Conservation (phyloP, 2,329 filamentous ascomycete genomes). For the Fusarium sp. region DNA sequence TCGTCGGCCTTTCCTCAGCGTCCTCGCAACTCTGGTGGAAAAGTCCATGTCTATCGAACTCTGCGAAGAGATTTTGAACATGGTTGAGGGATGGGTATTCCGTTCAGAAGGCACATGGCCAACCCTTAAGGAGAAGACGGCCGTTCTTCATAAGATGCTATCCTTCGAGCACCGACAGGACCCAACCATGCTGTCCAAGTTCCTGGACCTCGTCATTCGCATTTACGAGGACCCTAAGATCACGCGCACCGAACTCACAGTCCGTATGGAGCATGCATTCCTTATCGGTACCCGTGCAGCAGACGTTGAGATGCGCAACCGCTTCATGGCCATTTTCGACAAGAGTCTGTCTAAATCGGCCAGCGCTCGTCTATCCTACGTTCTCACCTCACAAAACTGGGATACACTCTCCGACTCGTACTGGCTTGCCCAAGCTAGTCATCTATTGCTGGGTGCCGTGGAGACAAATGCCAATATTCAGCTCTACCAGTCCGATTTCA, state of each 20-base stretch:
- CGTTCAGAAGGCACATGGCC: constrained; percentile 94
- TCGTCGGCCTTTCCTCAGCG: constrained; percentile 91
- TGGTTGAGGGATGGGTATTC: constrained; percentile 98
- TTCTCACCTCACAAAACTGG: constrained; percentile 95
- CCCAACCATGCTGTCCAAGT: constrained; percentile 87
- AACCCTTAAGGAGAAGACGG: constrained; percentile 98
- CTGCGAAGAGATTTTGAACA: constrained; percentile 90
- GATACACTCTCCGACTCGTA: constrained; percentile 94
- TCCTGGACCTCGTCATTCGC: constrained; percentile 93
- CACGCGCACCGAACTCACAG: constrained; percentile 92
- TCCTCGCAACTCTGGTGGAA: constrained; percentile 93
- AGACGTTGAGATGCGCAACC: constrained; percentile 95
- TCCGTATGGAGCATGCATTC: constrained; percentile 98
- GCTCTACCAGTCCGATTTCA: constrained; percentile 86
- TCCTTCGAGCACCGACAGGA: constrained; percentile 90
- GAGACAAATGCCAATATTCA: constrained; percentile 85
- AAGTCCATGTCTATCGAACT: constrained; percentile 88
- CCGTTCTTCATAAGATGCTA: constrained; percentile 98
- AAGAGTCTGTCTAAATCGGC: constrained; percentile 93
- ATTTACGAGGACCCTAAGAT: constrained; percentile 99
- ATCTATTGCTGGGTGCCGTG: constrained; percentile 89
- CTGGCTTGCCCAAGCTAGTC: constrained; percentile 95
- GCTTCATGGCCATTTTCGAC: constrained; percentile 97
- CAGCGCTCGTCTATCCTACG: constrained; percentile 87
- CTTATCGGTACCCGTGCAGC: constrained; percentile 92